Evolutionary conservation across 1,284 basidiomycete genomes (phyloP).

Genomic region (Uromyces viciae-fabae): DNA sequence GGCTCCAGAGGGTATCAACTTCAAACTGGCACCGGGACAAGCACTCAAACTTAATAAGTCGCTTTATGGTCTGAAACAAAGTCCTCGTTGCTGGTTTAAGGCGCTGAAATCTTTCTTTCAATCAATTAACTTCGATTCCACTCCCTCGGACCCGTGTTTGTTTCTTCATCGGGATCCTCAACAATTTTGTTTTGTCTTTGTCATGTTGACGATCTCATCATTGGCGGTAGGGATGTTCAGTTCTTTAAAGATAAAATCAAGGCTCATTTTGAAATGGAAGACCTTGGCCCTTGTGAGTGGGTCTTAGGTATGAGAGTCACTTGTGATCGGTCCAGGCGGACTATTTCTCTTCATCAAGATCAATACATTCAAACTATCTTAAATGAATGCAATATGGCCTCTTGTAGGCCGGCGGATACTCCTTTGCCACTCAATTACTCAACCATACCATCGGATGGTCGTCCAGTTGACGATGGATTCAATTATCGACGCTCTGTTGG

Average conservation of each 20-base stretch:
- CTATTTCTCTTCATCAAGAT: too few relatives aligned
- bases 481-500: too few relatives aligned
- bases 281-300: not conserved
- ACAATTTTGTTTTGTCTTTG: not conserved
- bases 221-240: not conserved
- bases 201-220: not conserved
- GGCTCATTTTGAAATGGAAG: not conserved
- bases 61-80: slow-evolving; percentile 26
- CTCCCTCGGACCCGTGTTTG: not conserved
- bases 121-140: not conserved
- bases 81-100: not conserved
- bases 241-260: not conserved
- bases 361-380: too few relatives aligned
- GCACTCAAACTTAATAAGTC: not conserved
- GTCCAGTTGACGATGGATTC: too few relatives aligned
- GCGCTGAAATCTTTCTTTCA: not conserved
- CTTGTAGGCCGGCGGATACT: too few relatives aligned
- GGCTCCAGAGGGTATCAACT: too few relatives aligned
- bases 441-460: too few relatives aligned
- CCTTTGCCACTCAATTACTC: too few relatives aligned
- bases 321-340: too few relatives aligned
- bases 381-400: too few relatives aligned
- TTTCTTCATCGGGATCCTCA: not conserved
- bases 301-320: too few relatives aligned
- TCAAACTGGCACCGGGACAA: too few relatives aligned